Evolutionary conservation across 2,329 filamentous ascomycete genomes (phyloP).

Genomic region (Aspergillus pseudoterreus): DNA sequence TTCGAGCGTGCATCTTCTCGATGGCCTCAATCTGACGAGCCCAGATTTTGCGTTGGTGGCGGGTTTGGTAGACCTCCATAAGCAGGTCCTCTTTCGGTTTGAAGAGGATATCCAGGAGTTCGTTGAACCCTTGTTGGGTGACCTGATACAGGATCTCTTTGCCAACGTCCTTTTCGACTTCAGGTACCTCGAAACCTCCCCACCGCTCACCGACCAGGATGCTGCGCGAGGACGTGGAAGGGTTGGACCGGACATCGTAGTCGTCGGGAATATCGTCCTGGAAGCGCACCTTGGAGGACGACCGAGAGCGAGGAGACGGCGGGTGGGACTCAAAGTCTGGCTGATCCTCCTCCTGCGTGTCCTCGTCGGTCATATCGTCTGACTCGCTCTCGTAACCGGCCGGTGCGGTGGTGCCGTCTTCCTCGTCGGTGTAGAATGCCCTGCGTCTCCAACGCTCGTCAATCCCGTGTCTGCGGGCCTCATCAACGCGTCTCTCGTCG

Average conservation of each 20-base stretch:
- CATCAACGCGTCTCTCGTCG: constrained; percentile 34
- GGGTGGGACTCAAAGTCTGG: constrained; percentile 32
- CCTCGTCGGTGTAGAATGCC: constrained; percentile 79
- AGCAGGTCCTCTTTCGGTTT: constrained; percentile 73
- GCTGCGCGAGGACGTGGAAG: constrained; percentile 68
- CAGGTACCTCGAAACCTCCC: constrained; percentile 74
- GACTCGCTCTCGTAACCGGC: constrained; percentile 54
- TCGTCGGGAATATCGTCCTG: constrained; percentile 66
- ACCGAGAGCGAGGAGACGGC: constrained; percentile 59
- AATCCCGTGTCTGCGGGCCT: constrained; percentile 43
- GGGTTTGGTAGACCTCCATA: constrained; percentile 62
- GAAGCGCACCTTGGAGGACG: constrained; percentile 76
- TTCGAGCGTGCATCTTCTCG: constrained; percentile 17
- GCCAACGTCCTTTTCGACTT: constrained; percentile 76
- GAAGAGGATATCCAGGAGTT: constrained; percentile 84
- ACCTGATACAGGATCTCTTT: constrained; percentile 89
- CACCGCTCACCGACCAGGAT: constrained; percentile 65
- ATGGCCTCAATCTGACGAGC: constrained; percentile 39
- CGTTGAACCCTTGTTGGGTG: constrained; percentile 88
- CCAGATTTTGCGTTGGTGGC: constrained; percentile 57
- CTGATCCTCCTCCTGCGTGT: constrained; percentile 47
- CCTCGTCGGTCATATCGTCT: constrained; percentile 48
- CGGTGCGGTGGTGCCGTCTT: constrained; percentile 68
- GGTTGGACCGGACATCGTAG: constrained; percentile 67
- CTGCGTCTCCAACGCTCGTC: constrained; percentile 72